Evolutionary conservation across 768 basidiomycete species (phyloP).

Genomic region (Tephrocybe sp.): DNA sequence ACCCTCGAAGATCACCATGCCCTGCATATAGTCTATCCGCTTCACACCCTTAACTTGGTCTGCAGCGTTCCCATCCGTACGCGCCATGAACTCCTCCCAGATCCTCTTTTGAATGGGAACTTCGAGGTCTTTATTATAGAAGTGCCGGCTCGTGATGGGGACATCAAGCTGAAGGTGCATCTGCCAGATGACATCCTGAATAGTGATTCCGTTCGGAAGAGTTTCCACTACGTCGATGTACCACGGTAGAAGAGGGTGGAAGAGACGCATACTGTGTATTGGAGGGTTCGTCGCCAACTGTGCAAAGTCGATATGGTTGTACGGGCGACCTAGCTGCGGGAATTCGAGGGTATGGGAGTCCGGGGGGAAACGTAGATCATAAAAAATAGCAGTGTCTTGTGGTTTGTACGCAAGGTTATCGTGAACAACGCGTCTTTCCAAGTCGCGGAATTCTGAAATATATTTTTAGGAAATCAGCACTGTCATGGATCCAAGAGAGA

Average conservation of each 20-base stretch:
- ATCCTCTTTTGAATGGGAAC: conserved; percentile 44
- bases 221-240: conserved; percentile 56
- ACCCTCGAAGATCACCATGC: conserved; percentile 52
- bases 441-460: conserved; percentile 25
- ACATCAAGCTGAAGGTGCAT: conserved; percentile 42
- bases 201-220: conserved; percentile 55
- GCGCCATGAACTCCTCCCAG: conserved; percentile 40
- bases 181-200: conserved; percentile 53
- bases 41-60: conserved; percentile 43
- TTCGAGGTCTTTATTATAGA: conserved; percentile 57
- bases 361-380: conserved; percentile 50
- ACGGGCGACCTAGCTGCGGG: conserved; percentile 41
- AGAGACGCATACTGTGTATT: conserved; percentile 50
- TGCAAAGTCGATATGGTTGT: conserved; percentile 49
- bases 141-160: conserved; percentile 53
- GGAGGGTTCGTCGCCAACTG: conserved; percentile 56
- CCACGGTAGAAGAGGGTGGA: conserved; percentile 63
- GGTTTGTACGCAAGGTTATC: conserved; percentile 28
- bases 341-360: conserved; percentile 37
- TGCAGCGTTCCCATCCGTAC: conserved; percentile 39
- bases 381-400: conserved; percentile 36
- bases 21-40: conserved; percentile 62
- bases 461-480: conserved; percentile 22
- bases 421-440: conserved; percentile 28
- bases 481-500: not conserved